Evolutionary conservation across 345 rosid species (phyloP).

Genomic region (Heritiera fomes): DNA sequence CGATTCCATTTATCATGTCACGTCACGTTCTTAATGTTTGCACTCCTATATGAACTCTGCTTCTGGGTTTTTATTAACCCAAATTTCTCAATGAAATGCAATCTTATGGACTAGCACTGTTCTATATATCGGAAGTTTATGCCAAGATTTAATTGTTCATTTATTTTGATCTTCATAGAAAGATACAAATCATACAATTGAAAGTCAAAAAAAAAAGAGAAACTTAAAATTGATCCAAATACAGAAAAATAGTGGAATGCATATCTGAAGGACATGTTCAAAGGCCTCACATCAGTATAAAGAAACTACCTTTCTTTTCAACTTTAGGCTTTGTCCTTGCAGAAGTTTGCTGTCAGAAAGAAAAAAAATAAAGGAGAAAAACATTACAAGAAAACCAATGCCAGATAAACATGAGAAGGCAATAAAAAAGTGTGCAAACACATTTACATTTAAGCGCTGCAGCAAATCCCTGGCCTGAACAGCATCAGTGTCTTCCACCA

Average conservation of each 20-base stretch:
- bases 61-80: not conserved
- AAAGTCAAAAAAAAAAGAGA: too few species aligned
- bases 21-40: not conserved
- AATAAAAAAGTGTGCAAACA: slow-evolving; percentile 1
- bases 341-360: slow-evolving; percentile 41
- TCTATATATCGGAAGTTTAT: not conserved
- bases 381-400: not conserved
- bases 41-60: not conserved
- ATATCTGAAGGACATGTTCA: not conserved
- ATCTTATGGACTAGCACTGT: not conserved
- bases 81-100: not conserved
- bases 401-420: not conserved
- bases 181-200: not conserved
- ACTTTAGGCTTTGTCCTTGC: slow-evolving; percentile 39
- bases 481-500: slow-evolving; percentile 42
- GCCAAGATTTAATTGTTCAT: not conserved
- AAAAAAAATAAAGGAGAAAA: slow-evolving; percentile 4
- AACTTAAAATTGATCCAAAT: not conserved
- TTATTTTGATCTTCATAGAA: not conserved
- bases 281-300: not conserved
- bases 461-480: slow-evolving; percentile 66
- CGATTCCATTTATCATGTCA: not conserved
- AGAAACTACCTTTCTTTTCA: slow-evolving; percentile 48
- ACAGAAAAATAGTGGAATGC: not conserved
- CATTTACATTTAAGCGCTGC: slow-evolving; percentile 47